Base-by-base conservation (phyloP, 1,139 yeast species). In the Geotrichum candidum region DNA sequence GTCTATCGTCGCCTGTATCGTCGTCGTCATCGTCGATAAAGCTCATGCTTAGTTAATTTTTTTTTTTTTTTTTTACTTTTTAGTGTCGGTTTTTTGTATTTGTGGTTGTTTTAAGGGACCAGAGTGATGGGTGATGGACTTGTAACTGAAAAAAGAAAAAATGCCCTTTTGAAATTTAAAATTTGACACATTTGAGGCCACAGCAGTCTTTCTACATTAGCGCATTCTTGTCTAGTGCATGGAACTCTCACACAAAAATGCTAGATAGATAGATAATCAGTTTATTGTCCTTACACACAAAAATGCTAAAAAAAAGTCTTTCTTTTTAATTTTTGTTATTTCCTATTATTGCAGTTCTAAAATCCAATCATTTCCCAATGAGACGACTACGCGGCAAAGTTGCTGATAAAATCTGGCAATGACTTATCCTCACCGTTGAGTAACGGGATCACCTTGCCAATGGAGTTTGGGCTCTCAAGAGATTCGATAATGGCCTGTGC, bases 391-490 rank as follows among this genome's bases (percentile, higher is more conserved):
- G 23, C 48, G 22, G 23, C 48, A 22, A 55, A 55, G 18, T 45
- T 51, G 38, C 38, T 46, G 18, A 59, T 31, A 27, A 23, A 56
- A 2, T 54, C 58, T 3, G 52, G 25, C 9, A 56, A 13, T 45
- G 52, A 18, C 35, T 31, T 48, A 29, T 55, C 60, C 22, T 57
- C 53, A 5, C 60, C 62, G 23, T 60, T 60, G 18, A 60, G 46
- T 50, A 60, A 33, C 1, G 62, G 53, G 22, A 57, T 51, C 2
- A 52, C 46, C 58, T 60, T 60, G 22, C 45, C 11, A 41, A 51
- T 54, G 3, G 60, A 38, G 31, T 54, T 60, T 11, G 38, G 31
- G 38, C 51, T 52, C 23, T 53, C 50, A 38, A 60, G 45, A 1
- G 41, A 2, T 45, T 60, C 62, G 18, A 60, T 23, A 31, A 57